A percentile compares a stretch with the other conserved stretches of the same genome.
These are phyloP conservation scores for Scenedesmus sp. DNA, from an alignment of 163 green algal species.

Conservation along the genomic window DNA sequence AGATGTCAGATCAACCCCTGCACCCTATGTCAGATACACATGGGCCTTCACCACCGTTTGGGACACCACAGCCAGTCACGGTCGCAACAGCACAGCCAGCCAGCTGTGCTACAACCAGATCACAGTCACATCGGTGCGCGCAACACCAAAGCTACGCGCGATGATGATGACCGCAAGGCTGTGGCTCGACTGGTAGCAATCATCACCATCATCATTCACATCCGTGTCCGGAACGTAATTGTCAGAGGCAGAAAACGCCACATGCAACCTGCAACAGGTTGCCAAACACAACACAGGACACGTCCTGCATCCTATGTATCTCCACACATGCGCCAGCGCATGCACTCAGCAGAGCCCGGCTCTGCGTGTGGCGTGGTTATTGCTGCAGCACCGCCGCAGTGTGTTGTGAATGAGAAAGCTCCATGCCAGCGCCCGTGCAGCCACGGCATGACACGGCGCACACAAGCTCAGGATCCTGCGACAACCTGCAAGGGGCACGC, in stretches of 20 bases:
- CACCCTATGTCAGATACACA: too few species aligned
- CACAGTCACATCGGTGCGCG: too few species aligned
- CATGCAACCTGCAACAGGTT: background rate
- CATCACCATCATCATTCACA: too few species aligned
- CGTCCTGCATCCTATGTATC: background rate
- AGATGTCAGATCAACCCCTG: too few species aligned
- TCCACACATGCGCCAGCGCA: background rate
- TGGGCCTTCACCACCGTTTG: too few species aligned
- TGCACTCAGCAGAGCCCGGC: background rate
- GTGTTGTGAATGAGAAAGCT: background rate
- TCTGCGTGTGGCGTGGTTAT: background rate
- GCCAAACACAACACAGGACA: background rate
- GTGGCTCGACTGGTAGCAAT: too few species aligned
- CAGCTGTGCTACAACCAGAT: too few species aligned
- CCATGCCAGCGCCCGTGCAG: background rate
- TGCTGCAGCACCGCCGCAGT: background rate
- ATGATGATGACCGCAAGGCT: too few species aligned
- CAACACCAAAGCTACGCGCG: too few species aligned
- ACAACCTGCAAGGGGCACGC: background rate
- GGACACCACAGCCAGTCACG: too few species aligned
- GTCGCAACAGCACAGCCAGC: too few species aligned
- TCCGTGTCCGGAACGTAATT: too few species aligned
- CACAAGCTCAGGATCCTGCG: background rate
- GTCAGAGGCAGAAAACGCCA: background rate
- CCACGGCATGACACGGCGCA: background rate